Percentiles rank a stretch among this genome's conserved stretches.
Evolutionary conservation across 2,329 filamentous ascomycete genomes (phyloP).

Genomic region (Ustilaginoidea virens): DNA sequence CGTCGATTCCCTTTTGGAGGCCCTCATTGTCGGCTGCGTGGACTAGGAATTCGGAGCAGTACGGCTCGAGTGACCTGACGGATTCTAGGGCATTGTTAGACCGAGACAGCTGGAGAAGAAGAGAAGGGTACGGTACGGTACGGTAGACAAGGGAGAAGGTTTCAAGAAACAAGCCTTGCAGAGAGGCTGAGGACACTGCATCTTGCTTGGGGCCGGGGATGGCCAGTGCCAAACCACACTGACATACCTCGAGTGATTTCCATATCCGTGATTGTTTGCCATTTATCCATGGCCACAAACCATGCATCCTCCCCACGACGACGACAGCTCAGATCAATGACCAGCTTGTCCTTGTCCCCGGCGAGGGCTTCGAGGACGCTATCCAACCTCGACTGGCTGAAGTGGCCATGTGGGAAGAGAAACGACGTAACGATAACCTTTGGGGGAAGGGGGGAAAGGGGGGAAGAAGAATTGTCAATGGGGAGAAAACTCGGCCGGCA

Average conservation of each 20-base stretch:
- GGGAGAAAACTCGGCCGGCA: no score
- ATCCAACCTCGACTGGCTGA: conserved; percentile 63
- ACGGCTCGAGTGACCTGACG: conserved; percentile 68
- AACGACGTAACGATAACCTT: conserved; percentile 96
- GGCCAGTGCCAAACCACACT: no score
- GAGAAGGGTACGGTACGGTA: no score
- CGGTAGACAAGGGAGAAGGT: no score
- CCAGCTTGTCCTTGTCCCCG: conserved; percentile 64
- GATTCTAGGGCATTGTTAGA: conserved; percentile 53
- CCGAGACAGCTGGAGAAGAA: no score
- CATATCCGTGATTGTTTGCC: conserved; percentile 96
- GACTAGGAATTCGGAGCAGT: conserved; percentile 92
- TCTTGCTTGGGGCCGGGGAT: no score
- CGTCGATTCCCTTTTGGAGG: conserved; percentile 79
- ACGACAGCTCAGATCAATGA: conserved; percentile 90
- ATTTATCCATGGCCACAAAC: conserved; percentile 99
- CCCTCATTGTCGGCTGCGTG: conserved; percentile 96
- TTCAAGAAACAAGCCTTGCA: no score
- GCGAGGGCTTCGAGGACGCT: conserved; percentile 58
- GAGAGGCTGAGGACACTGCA: no score
- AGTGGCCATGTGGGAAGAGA: conserved; percentile 72
- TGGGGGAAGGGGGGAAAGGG: neutral
- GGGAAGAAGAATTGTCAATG: neutral
- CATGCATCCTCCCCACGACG: conserved; percentile 55
- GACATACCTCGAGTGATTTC: conserved; percentile 84